Base-by-base conservation (phyloP, 2,329 filamentous ascomycete species). In the Pezicula radicicola region DNA sequence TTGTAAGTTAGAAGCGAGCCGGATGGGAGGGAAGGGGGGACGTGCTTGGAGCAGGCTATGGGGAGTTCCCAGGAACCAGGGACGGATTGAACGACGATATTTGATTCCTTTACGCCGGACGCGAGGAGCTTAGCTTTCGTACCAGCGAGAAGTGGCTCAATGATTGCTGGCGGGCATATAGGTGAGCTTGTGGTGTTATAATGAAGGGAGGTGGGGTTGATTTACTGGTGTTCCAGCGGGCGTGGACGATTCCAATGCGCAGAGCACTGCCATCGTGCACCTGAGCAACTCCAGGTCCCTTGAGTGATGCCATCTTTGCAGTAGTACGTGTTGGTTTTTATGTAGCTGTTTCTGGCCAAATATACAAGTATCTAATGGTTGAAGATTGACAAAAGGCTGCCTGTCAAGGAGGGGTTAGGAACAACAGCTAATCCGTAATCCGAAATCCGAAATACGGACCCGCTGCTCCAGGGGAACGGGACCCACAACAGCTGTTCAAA, bases 41-140 rank as follows among this genome's bases (percentile, higher is more conserved):
- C 30, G 19, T 47, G 43, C 65, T 64, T 64, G 6, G 61, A 62
- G 93, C 87, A 88, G 40, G 91, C 91, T 65, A 93, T 89, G 48
- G 94, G 94, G 41, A 99, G 80, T 74, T 99, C 94, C 81, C 95
- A 99, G 58, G 89, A 89, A 49, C 94, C 94, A 0, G 94, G 94
- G 33, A 97, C 94, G 47, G 87, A 89, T 74, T 97, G 88, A 37
- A 92, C 75, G 50, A 92, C 83, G 65, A 99, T 95, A 71, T 97
- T 96, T 64, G 88, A 84, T 66, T 91, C 85, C 68, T 85, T 85
- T 51, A 99, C 93, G 50, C 94, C 94, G 49, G 87, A 84, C 41
- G 81, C 81, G 33, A 87, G 75, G 51, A 99, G 84, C 67, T 87
- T 87, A 63, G 87, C 86, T 72, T 87, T 89, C 43, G 89, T 84